These are phyloP conservation scores for Przewalskia tangutica DNA, from an alignment of 257 asterid genomes.

Conservation along the genomic window DNA sequence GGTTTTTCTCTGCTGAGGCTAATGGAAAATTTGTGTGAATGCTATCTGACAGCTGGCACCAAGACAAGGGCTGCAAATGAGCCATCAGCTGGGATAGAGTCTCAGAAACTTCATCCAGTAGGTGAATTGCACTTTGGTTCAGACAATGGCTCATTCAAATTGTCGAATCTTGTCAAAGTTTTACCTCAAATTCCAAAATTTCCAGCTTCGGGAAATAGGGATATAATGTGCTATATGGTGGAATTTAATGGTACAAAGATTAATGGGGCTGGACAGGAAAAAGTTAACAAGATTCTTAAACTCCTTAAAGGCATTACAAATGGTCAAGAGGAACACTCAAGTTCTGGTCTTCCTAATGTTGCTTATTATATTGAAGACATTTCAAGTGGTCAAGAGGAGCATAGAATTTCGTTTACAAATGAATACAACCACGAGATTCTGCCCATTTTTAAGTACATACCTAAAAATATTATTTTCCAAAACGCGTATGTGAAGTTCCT, in stretches of 20 bases:
- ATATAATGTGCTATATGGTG: constrained; percentile 10
- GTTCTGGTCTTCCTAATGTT: not conserved
- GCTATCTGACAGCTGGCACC: constrained; percentile 22
- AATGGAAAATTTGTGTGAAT: constrained; percentile 29
- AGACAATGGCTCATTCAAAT: constrained; percentile 6
- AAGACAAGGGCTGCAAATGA: not conserved
- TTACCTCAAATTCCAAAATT: constrained; percentile 18
- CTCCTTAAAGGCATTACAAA: constrained; percentile 21
- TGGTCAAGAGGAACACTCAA: constrained; percentile 23
- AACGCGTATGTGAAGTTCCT: constrained; percentile 46
- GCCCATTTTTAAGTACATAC: constrained; percentile 38
- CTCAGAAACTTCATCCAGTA: constrained; percentile 1
- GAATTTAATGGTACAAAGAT: constrained; percentile 8
- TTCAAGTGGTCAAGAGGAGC: constrained; percentile 27
- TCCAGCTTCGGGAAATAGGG: constrained; percentile 13
- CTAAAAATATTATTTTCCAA: constrained; percentile 35
- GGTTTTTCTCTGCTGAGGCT: constrained; percentile 23
- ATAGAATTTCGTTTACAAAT: constrained; percentile 42
- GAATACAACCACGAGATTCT: constrained; percentile 33
- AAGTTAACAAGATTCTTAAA: not conserved
- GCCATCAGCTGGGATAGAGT: constrained; percentile 1
- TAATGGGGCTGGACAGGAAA: not conserved
- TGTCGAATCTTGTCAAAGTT: constrained; percentile 9
- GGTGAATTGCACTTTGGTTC: constrained; percentile 15
- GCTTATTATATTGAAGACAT: constrained; percentile 22